Base-by-base conservation (phyloP, 1,284 basidiomycete species). In the Cryptococcus hybrid region DNA sequence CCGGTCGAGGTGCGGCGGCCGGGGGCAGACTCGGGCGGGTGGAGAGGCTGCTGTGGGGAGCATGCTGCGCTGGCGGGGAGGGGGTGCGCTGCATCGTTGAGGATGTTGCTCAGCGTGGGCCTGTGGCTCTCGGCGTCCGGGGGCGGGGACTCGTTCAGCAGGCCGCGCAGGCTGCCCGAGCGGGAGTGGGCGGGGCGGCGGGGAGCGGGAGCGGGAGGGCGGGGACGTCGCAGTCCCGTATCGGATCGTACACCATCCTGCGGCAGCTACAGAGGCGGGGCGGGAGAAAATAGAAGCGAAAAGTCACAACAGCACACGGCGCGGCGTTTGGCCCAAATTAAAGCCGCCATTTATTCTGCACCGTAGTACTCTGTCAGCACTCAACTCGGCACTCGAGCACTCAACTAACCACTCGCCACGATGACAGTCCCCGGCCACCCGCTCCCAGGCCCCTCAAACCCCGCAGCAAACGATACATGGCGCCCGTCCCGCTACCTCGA, bases 401-500 rank as follows among this genome's bases (percentile, higher is more conserved):
- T 34, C 13, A 48, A 9, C 18, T 35, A 24, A 15, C 15, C 39
- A 12, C 8, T 38, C 8, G 30, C n/a, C n/a, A 24, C 42, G 7
- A 9, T 46, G 30, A 13, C 43, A 8, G 18, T 7, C 2, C 8
- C 43, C 42, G 39, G 15, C 9, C 18, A 45, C 30, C 35, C 24
- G 35, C 43, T 37, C n/a, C 30, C 46, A 30, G 49, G 49, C 35
- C 36, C 49, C 12, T 18, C n/a, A 24, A 24, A 24, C 24, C 24
- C 24, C 24, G 24, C 24, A 24, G 24, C 24, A 24, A 24, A 24
- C 24, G 72, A 76, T 58, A 59, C 64, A 61, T 85, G 84, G 84
- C 60, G 61, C 38, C 83, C 83, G 2, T 77, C 67, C 18, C 69
- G 72, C 18, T 78, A 84, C 65, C 74, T 24, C 24, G 75, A 80